phyloP scores from a whole-genome alignment of 495 filamentous ascomycete species.

The Penicillium steckii region DNA sequence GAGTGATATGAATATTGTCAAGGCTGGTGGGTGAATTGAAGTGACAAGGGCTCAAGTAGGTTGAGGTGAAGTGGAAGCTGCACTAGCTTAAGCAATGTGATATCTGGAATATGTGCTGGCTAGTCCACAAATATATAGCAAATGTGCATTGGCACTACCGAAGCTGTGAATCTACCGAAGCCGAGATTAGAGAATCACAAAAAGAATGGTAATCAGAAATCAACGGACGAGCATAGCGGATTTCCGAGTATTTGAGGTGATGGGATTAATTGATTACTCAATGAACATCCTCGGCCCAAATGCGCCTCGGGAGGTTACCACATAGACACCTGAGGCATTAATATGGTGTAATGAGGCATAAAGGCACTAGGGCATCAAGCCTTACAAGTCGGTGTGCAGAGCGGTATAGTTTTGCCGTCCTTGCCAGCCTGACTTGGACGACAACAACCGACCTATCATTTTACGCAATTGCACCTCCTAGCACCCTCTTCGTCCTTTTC shows the following conservation, averaged over 20 bases:
- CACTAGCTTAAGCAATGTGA: no score
- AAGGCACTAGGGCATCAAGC: not conserved
- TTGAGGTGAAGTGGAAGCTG: no score
- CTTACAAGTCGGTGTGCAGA: not conserved
- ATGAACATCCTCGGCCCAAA: constrained; percentile 7
- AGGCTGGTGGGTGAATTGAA: no score
- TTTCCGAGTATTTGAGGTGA: not conserved
- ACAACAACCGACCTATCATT: not conserved
- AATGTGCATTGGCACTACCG: not conserved
- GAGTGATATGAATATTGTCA: not conserved
- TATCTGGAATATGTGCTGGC: not conserved
- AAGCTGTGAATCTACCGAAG: not conserved
- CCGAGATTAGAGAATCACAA: constrained; percentile 11
- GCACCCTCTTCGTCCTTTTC: not conserved
- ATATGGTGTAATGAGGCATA: not conserved
- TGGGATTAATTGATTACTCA: constrained; percentile 22
- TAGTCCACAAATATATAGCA: no score
- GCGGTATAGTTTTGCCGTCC: constrained; percentile 10
- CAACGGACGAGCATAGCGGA: not conserved
- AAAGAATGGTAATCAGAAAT: constrained; percentile 1
- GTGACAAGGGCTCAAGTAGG: no score
- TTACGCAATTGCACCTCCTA: not conserved
- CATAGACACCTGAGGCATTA: constrained; percentile 1
- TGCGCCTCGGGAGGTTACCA: not conserved
- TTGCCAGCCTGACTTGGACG: not conserved